phyloP scores from a whole-genome alignment of 176 grass and related monocot species.

The Poa annua region DNA sequence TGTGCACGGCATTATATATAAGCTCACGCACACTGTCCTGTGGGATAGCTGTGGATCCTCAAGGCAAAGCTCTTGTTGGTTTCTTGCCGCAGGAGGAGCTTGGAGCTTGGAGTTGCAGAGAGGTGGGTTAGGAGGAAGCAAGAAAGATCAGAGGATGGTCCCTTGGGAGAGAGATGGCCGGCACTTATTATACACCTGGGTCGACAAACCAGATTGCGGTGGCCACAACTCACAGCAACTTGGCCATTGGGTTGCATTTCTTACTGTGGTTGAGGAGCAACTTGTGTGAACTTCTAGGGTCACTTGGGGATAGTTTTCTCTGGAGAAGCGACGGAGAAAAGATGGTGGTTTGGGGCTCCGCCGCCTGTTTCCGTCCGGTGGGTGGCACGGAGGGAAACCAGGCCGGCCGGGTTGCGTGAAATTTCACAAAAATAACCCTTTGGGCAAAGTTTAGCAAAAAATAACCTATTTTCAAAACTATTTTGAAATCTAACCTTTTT shows the following conservation, averaged over 20 bases:
- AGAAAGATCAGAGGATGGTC: not conserved
- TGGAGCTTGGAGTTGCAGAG: not conserved
- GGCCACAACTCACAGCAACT: constrained; percentile 13
- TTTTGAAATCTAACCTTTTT: too few species aligned
- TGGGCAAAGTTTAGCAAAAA: too few species aligned
- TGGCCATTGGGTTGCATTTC: constrained; percentile 31
- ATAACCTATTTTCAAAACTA: too few species aligned
- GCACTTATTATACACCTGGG: constrained; percentile 38
- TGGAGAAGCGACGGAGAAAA: not conserved
- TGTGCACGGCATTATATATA: constrained; percentile 60
- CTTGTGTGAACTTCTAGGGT: constrained; percentile 28
- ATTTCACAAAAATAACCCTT: too few species aligned
- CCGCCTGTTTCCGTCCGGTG: constrained; percentile 53
- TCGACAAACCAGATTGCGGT: constrained; percentile 41
- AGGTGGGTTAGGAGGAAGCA: not conserved
- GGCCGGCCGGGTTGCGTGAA: too few species aligned
- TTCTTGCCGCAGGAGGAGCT: not conserved
- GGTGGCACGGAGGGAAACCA: constrained; percentile 28
- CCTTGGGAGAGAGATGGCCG: not conserved
- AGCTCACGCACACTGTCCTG: not conserved
- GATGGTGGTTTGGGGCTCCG: constrained; percentile 24
- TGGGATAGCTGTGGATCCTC: too few species aligned
- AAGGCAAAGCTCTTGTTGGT: constrained; percentile 6
- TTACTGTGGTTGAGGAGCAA: constrained; percentile 42
- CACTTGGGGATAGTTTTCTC: constrained; percentile 40